These are phyloP conservation scores for Solanum pimpinellifolium DNA, from an alignment of 257 asterid species.

Conservation along the genomic window DNA sequence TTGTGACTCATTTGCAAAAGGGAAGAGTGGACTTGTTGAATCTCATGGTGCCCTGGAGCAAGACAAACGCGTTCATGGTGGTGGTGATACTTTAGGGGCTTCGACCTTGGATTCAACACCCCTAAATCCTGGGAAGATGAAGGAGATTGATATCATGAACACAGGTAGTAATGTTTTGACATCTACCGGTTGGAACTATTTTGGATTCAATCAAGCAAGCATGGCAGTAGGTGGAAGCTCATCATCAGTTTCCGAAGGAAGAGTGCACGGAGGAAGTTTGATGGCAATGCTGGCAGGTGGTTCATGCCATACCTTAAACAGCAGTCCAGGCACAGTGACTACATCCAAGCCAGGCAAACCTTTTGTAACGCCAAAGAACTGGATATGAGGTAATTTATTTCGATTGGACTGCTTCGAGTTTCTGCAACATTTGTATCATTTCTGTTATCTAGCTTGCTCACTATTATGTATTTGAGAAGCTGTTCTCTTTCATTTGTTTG, in stretches of 20 bases:
- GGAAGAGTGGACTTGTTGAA: constrained; percentile 54
- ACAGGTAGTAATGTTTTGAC: constrained; percentile 14
- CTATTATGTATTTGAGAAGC: background rate
- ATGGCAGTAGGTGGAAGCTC: constrained; percentile 12
- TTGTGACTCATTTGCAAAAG: constrained; percentile 60
- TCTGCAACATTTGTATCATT: background rate
- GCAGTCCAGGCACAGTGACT: constrained; percentile 12
- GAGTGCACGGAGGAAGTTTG: constrained; percentile 90
- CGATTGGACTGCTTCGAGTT: background rate
- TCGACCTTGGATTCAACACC: constrained; percentile 25
- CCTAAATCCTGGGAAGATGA: constrained; percentile 15
- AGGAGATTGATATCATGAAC: constrained; percentile 14
- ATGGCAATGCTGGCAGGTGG: constrained; percentile 37
- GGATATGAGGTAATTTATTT: constrained; percentile 25
- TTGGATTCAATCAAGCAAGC: constrained; percentile 9
- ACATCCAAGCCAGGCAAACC: constrained; percentile 8
- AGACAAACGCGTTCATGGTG: constrained; percentile 83
- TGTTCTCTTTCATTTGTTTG: background rate
- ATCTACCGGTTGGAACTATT: constrained; percentile 17
- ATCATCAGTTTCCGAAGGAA: constrained; percentile 55
- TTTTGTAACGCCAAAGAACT: background rate
- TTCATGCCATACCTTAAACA: constrained; percentile 22
- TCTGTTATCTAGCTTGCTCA: background rate
- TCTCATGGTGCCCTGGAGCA: constrained; percentile 67
- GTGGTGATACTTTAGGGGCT: constrained; percentile 50